Evolutionary conservation across 108 stramenopile species (phyloP).

Genomic region (Pseudonitzschia pungens): DNA sequence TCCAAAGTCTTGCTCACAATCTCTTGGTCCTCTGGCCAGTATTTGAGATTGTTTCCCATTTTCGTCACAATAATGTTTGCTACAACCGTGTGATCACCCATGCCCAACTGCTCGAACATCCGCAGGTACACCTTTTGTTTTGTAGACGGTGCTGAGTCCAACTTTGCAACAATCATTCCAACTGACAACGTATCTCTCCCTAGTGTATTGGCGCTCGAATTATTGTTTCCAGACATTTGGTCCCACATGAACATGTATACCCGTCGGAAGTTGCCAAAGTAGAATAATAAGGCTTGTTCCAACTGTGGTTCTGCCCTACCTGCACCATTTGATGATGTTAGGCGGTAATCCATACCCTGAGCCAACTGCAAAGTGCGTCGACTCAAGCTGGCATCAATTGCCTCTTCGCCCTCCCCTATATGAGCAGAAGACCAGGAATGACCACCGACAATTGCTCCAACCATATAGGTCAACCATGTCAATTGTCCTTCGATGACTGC

Average conservation of each 20-base stretch:
- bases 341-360: slow-evolving; percentile 85
- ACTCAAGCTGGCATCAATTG: slow-evolving; percentile 90
- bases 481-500: slow-evolving; percentile 91
- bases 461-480: slow-evolving; percentile 95
- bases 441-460: slow-evolving; percentile 90
- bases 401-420: slow-evolving; percentile 89
- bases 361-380: slow-evolving; percentile 87
- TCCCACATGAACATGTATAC: slow-evolving; percentile 98
- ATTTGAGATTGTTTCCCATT: slow-evolving; percentile 96
- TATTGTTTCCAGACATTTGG: slow-evolving; percentile 57
- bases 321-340: slow-evolving; percentile 79
- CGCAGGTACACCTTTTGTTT: slow-evolving; percentile 93
- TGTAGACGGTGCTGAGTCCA: slow-evolving; percentile 80
- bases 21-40: slow-evolving; percentile 91
- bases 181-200: slow-evolving; percentile 48
- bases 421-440: slow-evolving; percentile 89
- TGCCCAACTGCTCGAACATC: slow-evolving; percentile 93
- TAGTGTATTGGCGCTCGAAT: slow-evolving; percentile 1
- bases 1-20: slow-evolving; percentile 90
- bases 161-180: slow-evolving; percentile 70
- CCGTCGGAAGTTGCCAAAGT: slow-evolving; percentile 90
- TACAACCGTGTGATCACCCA: slow-evolving; percentile 94
- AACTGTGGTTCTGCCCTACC: slow-evolving; percentile 76
- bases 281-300: slow-evolving; percentile 80
- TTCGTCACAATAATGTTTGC: slow-evolving; percentile 95